Base-by-base conservation (phyloP, 2,329 filamentous ascomycete species). In the Beauveria varroae region DNA sequence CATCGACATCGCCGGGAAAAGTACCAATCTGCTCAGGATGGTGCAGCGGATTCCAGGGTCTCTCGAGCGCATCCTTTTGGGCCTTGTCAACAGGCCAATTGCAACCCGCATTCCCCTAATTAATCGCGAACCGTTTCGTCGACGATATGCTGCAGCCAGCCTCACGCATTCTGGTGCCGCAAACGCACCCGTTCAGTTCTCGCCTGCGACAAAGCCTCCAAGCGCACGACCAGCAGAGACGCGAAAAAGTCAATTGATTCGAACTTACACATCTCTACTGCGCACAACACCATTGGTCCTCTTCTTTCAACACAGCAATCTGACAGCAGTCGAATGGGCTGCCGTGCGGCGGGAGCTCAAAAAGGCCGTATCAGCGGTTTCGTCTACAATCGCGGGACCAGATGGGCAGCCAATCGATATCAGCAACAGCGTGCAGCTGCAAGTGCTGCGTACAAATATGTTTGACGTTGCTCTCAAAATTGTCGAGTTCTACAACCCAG, bases 361-460 rank as follows among this genome's bases (percentile, higher is more conserved):
- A 60, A 70, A 76, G 62, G 76, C 79, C 2, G 67, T 85, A 1
- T 68, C 69, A 8, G 69, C 74, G 20, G 77, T 84, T 12, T 67
- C 76, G 12, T 62, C 70, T 3, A 73, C 76, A 0, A 66, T 59
- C 53, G 22, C 63, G 28, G 51, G 62, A 14, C 62, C 64, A 3
- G 67, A 65, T 2, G 64, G 65, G 2, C 72, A 77, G 28, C 68
- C 74, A 16, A 64, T 76, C 24, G 74, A 82, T 37, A 71, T 91
- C 40, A 80, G 83, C n/a, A 75, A 83, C 1, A 76, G 79, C 44
- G 81, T 95, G 66, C 88, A 90, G 74, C 73, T 98, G 28, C 88
- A 96, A 73, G 90, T 96, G 28, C 79, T 99, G 61, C 88, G 95
- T 71, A 95, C 91, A 16, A 89, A 90, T 70, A 96, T 99, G 70